A percentile compares a stretch with the other conserved stretches of the same genome.
Evolutionary conservation across 2,329 filamentous ascomycete species (phyloP).

Genomic region (Akanthomyces uredinophilus): DNA sequence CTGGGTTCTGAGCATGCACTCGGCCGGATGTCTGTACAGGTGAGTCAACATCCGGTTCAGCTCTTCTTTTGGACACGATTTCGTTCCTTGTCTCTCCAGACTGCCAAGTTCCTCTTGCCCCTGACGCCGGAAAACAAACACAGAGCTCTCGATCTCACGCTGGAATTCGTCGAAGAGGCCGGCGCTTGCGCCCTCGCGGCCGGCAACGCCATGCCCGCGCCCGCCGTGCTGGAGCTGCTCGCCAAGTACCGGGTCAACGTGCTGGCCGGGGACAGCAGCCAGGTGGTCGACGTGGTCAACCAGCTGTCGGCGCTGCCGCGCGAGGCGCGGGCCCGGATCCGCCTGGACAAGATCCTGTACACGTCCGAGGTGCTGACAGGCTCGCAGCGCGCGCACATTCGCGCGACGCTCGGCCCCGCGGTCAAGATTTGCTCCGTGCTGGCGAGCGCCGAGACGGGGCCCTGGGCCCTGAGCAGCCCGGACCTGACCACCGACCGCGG

Average conservation of each 20-base stretch:
- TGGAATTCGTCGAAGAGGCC: conserved; percentile 36
- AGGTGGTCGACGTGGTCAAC: conserved; percentile 32
- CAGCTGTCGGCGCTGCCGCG: conserved; percentile 28
- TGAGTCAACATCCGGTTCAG: not conserved
- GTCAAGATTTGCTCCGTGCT: conserved; percentile 35
- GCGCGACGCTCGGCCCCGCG: conserved; percentile 22
- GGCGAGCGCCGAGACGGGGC: conserved; percentile 39
- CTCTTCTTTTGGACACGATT: too few relatives aligned
- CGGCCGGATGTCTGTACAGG: conserved; percentile 30
- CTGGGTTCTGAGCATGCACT: conserved; percentile 36
- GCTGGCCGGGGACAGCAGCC: conserved; percentile 33
- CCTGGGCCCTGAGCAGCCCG: conserved; percentile 30
- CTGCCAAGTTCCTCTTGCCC: too few relatives aligned
- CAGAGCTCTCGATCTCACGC: conserved; percentile 35
- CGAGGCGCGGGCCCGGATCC: conserved; percentile 21
- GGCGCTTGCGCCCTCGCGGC: conserved; percentile 35
- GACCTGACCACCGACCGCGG: conserved; percentile 21
- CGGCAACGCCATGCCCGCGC: conserved; percentile 25
- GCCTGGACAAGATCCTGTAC: conserved; percentile 38
- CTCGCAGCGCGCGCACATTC: conserved; percentile 29
- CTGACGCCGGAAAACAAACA: not conserved
- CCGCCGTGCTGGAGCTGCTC: conserved; percentile 24
- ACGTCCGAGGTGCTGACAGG: conserved; percentile 36
- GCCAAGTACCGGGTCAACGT: conserved; percentile 32
- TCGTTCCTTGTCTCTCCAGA: too few relatives aligned